These are phyloP conservation scores for Posidonia oceanica DNA, from an alignment of 116 monocot genomes.

Conservation along the genomic window DNA sequence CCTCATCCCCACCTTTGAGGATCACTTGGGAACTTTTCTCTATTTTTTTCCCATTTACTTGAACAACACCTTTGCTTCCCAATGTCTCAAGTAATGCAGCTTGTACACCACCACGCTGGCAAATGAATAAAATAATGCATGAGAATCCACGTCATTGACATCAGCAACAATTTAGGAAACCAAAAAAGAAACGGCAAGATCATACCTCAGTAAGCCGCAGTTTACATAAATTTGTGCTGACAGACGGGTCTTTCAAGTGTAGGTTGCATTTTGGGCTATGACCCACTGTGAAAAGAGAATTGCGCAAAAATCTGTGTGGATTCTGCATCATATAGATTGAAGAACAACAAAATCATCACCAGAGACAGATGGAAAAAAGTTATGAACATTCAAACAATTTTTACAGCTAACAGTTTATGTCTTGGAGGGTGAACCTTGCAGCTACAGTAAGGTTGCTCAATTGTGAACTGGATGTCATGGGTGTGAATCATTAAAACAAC, in stretches of 20 bases:
- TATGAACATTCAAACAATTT: background rate
- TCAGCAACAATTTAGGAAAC: background rate
- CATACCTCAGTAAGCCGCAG: constrained; percentile 60
- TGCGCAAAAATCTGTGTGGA: constrained; percentile 45
- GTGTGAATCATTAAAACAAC: too few relatives aligned
- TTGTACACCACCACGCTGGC: constrained; percentile 36
- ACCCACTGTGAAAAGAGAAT: constrained; percentile 67
- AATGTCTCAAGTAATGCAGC: constrained; percentile 50
- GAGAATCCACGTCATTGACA: background rate
- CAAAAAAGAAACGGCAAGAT: background rate
- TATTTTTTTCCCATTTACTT: constrained; percentile 68
- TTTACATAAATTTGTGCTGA: constrained; percentile 64
- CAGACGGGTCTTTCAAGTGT: constrained; percentile 49
- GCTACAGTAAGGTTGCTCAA: too few relatives aligned
- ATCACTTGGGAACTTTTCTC: constrained; percentile 29
- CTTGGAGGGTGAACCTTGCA: background rate
- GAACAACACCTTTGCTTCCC: constrained; percentile 62
- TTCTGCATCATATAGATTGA: constrained; percentile 24
- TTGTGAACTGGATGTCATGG: too few relatives aligned
- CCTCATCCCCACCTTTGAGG: constrained; percentile 80
- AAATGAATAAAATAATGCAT: constrained; percentile 14
- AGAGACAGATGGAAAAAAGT: background rate
- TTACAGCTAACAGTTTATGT: background rate
- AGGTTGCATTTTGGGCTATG: constrained; percentile 57
- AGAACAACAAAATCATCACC: constrained; percentile 16